Conservation (phyloP, 2,329 filamentous ascomycete species). For the Alternaria panax region DNA sequence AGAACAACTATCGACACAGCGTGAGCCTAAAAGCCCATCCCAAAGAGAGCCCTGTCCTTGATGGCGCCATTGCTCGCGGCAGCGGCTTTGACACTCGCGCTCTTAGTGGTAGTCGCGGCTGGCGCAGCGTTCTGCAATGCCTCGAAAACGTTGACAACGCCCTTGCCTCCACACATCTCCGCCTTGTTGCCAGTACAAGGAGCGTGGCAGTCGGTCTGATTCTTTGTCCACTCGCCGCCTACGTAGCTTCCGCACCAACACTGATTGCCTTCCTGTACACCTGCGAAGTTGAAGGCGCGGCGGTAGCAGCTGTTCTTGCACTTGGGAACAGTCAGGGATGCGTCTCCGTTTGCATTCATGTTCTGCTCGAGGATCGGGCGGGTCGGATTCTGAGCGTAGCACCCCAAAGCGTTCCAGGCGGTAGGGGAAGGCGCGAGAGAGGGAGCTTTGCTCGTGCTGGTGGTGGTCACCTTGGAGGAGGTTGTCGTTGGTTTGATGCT, state of each 20-base stretch:
- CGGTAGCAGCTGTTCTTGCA: constrained; percentile 18
- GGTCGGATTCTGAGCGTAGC: constrained; percentile 17
- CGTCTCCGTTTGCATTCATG: constrained; percentile 10
- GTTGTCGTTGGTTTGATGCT: neutral
- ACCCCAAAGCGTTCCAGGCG: constrained; percentile 18
- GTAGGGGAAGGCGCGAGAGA: constrained; percentile 22
- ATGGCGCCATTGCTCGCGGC: constrained; percentile 6
- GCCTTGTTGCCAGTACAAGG: constrained; percentile 23
- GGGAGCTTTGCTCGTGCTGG: constrained; percentile 12
- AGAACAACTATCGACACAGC: too few species aligned
- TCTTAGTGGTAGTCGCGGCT: neutral
- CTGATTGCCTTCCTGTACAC: constrained; percentile 24
- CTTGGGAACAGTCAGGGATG: neutral
- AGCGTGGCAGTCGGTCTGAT: constrained; percentile 22
- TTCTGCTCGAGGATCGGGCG: constrained; percentile 23
- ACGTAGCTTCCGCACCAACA: constrained; percentile 28
- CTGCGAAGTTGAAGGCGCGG: constrained; percentile 6
- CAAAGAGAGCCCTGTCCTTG: neutral
- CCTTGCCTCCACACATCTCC: constrained; percentile 21
- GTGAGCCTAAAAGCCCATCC: neutral
- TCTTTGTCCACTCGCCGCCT: constrained; percentile 20
- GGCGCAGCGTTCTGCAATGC: constrained; percentile 9
- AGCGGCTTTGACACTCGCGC: neutral
- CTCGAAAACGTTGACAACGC: constrained; percentile 21
- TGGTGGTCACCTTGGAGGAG: neutral